phyloP scores from a whole-genome alignment of 2,329 filamentous ascomycete species.

The Colletotrichum noveboracense region DNA sequence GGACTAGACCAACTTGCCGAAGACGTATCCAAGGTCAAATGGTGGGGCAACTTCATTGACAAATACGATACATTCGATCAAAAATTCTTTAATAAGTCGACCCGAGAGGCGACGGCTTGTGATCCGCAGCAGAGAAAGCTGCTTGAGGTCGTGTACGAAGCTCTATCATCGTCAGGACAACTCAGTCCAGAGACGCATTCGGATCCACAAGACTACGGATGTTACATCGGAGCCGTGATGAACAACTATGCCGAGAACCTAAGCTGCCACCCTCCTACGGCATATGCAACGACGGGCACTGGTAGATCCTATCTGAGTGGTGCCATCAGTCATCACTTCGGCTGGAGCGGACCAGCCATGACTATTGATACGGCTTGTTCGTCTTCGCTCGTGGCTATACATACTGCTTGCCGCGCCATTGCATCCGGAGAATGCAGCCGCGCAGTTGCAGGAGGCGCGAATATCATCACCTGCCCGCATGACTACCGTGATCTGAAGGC shows the following conservation, averaged over 20 bases:
- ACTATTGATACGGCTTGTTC: constrained; percentile 44
- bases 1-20: not conserved
- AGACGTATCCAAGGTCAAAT: not conserved
- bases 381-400: constrained; percentile 38
- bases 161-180: constrained; percentile 34
- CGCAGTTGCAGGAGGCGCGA: constrained; percentile 44
- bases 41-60: constrained; percentile 28
- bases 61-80: constrained; percentile 37
- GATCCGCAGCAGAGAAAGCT: constrained; percentile 45
- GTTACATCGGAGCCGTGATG: constrained; percentile 37
- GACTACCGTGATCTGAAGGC: constrained; percentile 27
- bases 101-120: constrained; percentile 38
- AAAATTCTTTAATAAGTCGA: constrained; percentile 42
- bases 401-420: constrained; percentile 34
- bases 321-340: constrained; percentile 37
- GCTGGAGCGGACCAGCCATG: constrained; percentile 38
- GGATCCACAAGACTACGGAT: constrained; percentile 26
- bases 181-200: constrained; percentile 27
- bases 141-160: constrained; percentile 47
- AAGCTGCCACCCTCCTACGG: constrained; percentile 11
- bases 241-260: constrained; percentile 48
- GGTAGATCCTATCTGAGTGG: constrained; percentile 36
- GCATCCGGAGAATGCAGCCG: constrained; percentile 33
- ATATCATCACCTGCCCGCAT: constrained; percentile 31
- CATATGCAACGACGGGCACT: constrained; percentile 30